Conservation (phyloP, 768 basidiomycete species). For the Suillus ampliporus region DNA sequence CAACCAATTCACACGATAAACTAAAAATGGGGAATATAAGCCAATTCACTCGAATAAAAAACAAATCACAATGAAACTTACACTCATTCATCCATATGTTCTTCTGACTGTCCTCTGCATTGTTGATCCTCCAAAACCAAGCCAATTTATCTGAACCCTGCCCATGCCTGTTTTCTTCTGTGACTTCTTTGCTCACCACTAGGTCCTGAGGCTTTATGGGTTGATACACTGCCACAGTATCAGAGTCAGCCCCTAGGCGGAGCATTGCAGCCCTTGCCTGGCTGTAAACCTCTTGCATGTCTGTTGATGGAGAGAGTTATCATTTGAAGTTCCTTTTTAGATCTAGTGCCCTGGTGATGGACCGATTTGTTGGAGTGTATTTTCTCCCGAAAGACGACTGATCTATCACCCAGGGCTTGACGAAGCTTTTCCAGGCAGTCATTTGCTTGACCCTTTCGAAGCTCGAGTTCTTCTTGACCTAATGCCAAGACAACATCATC, state of each 20-base stretch:
- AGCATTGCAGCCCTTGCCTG: not conserved
- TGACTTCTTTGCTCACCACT: slow-evolving; percentile 13
- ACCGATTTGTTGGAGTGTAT: not conserved
- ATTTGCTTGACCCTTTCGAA: slow-evolving; percentile 4
- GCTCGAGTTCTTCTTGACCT: not conserved
- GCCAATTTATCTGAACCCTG: slow-evolving; percentile 12
- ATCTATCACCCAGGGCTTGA: slow-evolving; percentile 9
- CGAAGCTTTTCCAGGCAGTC: slow-evolving; percentile 12
- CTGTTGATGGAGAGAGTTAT: slow-evolving; percentile 6
- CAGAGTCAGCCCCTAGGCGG: not conserved
- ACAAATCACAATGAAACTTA: too few species aligned
- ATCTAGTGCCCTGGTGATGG: slow-evolving; percentile 3
- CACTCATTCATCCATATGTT: too few species aligned
- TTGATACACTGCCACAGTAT: not conserved
- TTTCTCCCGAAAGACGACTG: slow-evolving; percentile 10
- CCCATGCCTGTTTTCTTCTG: slow-evolving; percentile 15
- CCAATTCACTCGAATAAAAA: too few species aligned
- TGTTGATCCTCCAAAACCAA: slow-evolving; percentile 4
- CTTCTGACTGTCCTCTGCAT: too few species aligned
- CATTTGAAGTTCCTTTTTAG: slow-evolving; percentile 5
- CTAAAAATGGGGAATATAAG: too few species aligned
- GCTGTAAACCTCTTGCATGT: slow-evolving; percentile 6
- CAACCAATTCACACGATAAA: slow-evolving; percentile 2
- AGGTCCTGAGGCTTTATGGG: slow-evolving; percentile 7
- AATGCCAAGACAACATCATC: too few species aligned